Conservation (phyloP, 2,329 filamentous ascomycete species). For the Teratosphaeria gauchensis region DNA sequence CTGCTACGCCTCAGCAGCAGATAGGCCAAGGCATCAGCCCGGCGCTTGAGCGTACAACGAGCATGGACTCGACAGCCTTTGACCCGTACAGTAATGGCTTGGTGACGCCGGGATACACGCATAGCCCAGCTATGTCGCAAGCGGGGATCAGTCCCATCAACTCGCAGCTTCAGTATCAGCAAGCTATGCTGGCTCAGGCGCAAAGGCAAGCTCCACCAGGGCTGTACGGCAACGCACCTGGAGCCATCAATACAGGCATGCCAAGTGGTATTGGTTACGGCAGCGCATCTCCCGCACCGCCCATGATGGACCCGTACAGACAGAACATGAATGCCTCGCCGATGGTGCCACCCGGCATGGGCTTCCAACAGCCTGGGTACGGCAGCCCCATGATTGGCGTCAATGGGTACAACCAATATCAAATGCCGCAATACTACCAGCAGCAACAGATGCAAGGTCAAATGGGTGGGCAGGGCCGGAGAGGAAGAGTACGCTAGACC, state of each 20-base stretch:
- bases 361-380: constrained; percentile 13
- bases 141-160: constrained; percentile 25
- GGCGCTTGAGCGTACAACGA: constrained; percentile 35
- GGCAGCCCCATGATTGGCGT: constrained; percentile 19
- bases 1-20: constrained; percentile 17
- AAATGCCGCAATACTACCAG: constrained; percentile 13
- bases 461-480: constrained; percentile 5
- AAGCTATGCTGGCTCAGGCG: constrained; percentile 39
- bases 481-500: constrained; percentile 10
- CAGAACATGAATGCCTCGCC: constrained; percentile 29
- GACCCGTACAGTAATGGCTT: constrained; percentile 35
- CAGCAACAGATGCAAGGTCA: constrained; percentile 15
- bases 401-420: constrained; percentile 17
- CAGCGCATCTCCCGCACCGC: constrained; percentile 16
- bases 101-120: constrained; percentile 25
- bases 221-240: constrained; percentile 18
- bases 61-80: constrained; percentile 40
- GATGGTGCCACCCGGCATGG: constrained; percentile 30
- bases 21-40: constrained; percentile 30
- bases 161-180: constrained; percentile 50
- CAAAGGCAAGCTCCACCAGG: constrained; percentile 29
- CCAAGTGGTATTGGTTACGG: constrained; percentile 17
- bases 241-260: constrained; percentile 7
- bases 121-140: constrained; percentile 26
- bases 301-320: constrained; percentile 33